Base-by-base conservation (phyloP, 2,329 filamentous ascomycete genomes). In the Trichoderma sp. region DNA sequence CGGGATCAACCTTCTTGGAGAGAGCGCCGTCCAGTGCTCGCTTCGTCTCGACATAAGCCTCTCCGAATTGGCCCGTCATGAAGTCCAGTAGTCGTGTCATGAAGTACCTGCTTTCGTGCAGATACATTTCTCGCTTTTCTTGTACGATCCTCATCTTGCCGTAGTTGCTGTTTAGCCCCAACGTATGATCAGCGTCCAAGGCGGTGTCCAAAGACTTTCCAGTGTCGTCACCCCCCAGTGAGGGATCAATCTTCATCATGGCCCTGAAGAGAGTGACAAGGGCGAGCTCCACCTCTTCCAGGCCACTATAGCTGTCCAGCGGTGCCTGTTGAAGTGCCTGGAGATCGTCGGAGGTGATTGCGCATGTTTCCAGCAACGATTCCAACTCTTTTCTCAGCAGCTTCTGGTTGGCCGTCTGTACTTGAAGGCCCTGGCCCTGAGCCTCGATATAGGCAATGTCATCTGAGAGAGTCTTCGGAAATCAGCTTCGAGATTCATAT, bases 361-460 rank as follows among this genome's bases (percentile, higher is more conserved):
- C 93, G 63, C 96, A 93, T 0, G 92, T 97, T 70, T 93, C 89
- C 26, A 99, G 84, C n/a, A 98, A 82, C 41, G 89, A 90, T 74
- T 96, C 88, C 1, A 99, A 84, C 76, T 99, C 95, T 68, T 89
- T 91, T 76, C 94, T 92, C 54, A 99, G 84, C 30, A 97, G 84
- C 76, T 97, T 97, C 75, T 99, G 95, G 72, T 99, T 99, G 47
- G 95, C 92, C 21, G 94, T 94, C 77, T 98, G 95, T 7, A 99
- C 94, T 73, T 99, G 95, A 54, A 99, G 81, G 81, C 95, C 95
- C 78, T 99, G 94, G 7, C 92, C 93, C 77, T 99, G 95, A 2
- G 95, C 93, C 79, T 99, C 95, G 69, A 99, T 98, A 74, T 96
- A 98, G 3, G 93, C 89, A 71, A 99, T 96, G 72, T 99, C 95